Evolutionary conservation across 352 stramenopile genomes (phyloP).

Genomic region (Pythium plurisporium): DNA sequence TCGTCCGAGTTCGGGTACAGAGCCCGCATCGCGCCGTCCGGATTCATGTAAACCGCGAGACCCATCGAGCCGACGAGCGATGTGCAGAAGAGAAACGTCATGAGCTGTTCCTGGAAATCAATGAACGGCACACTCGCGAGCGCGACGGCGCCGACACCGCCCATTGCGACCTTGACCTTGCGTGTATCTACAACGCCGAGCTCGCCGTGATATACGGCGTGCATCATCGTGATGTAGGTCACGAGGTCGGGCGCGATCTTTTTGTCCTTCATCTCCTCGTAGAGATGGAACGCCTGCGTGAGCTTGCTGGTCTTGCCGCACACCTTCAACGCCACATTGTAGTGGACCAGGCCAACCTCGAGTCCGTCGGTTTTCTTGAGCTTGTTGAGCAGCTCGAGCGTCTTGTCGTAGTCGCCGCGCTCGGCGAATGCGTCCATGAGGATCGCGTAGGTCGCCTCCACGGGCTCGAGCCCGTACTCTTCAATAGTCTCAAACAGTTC

Average conservation of each 20-base stretch:
- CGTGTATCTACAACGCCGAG: constrained; percentile 56
- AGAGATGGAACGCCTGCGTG: constrained; percentile 68
- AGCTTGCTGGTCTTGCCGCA: constrained; percentile 72
- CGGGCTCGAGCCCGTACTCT: constrained; percentile 36
- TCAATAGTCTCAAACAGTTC: constrained; percentile 56
- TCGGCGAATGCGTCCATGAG: constrained; percentile 70
- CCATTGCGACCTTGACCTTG: constrained; percentile 63
- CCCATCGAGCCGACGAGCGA: constrained; percentile 78
- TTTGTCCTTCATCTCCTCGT: constrained; percentile 81
- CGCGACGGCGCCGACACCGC: constrained; percentile 50
- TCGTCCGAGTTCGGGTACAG: constrained; percentile 81
- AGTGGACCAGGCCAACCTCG: constrained; percentile 45
- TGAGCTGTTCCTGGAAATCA: constrained; percentile 68
- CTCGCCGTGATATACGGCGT: constrained; percentile 80
- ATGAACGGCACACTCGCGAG: constrained; percentile 60
- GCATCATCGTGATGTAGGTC: constrained; percentile 87
- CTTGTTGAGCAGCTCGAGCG: constrained; percentile 46
- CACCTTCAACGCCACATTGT: constrained; percentile 77
- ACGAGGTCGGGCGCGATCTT: constrained; percentile 65
- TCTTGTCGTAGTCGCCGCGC: constrained; percentile 50
- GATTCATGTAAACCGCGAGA: constrained; percentile 81
- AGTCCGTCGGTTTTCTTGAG: constrained; percentile 28
- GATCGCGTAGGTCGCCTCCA: constrained; percentile 68
- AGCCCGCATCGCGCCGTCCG: constrained; percentile 68
- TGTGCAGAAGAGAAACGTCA: constrained; percentile 69